Evolutionary conservation across 2,329 filamentous ascomycete species (phyloP), one percentile per base, ranked within the genome.

Genomic region (Ophiostoma sp.): DNA sequence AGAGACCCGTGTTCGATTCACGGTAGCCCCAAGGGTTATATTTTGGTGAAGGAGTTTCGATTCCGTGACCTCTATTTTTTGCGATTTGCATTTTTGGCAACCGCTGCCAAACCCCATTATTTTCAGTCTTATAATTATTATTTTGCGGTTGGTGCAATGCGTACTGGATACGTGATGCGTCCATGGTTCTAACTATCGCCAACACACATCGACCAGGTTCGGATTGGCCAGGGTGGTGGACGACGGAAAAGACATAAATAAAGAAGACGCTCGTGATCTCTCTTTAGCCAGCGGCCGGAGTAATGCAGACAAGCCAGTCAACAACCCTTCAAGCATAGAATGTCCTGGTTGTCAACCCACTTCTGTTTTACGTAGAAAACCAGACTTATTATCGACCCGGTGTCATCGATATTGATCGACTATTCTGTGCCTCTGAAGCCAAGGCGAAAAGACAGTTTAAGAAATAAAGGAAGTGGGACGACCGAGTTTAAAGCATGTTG

Each of bases 1-100:
- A 39, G 73, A 76, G 73, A 76, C 74, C 73, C 75, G 73, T 76
- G 74, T 76, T 76, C 75, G 74, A 76, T 76, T 76, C 75, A 76
- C 73, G 75, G 74, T 75, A 72, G 70, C 75, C 74, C 73, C 72
- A 66, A 66, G 36, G 57, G 36, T 28, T 66, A 28, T 66, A 28
- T 25, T 4, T 66, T 22, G 22, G 36, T 15, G 12, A 72, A 48
- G 73, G 66, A 73, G 61, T 19, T 12, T 69, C 36, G 48, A 64
- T 33, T n/a, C n/a, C n/a, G n/a, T n/a, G n/a, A n/a, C n/a, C n/a
- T n/a, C n/a, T n/a, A n/a, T n/a, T n/a, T n/a, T n/a, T n/a, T n/a
- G n/a, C n/a, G n/a, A n/a, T n/a, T n/a, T n/a, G n/a, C n/a, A n/a
- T n/a, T n/a, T n/a, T n/a, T n/a, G n/a, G n/a, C n/a, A n/a, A n/a